Evolutionary conservation across 805 yeast species (phyloP), one percentile per base, ranked within the genome.

Genomic region (Yamadazyma ubonensis): DNA sequence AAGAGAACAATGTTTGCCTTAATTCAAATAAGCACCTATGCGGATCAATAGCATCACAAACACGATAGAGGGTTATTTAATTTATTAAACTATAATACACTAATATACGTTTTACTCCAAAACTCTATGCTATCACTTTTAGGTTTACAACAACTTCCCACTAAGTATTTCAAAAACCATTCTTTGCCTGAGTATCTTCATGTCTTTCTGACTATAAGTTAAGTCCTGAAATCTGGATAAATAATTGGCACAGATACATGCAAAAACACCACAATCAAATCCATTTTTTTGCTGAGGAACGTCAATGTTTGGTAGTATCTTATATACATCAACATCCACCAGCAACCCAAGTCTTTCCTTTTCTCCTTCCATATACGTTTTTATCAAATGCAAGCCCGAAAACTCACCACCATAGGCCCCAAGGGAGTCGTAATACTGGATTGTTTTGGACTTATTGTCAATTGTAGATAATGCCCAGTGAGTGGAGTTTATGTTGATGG

Each of bases 401-500:
- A 39, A 39, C 17, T 33, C 37, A 6, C 38, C 38, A 2, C 76
- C 73, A 22, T 67, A 65, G n/a, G 72, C 50, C 6, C 47, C 43
- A 40, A 93, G 63, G 0, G 97, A 89, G 62, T 93, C 99, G 49
- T 77, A 80, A 55, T 86, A 91, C 12, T 74, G 66, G 39, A 91
- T 80, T 29, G 75, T 67, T 49, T 73, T 71, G 4, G 69, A 62
- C 31, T 61, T 62, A 44, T 88, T 76, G 59, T 93, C 82, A 16
- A 91, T 71, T 28, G 83, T 83, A 0, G 91, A 89, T 20, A 89
- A 63, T 2, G 95, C 93, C 99, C 99, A 93, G 61, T 93, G 99
- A 1, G 90, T 76, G 41, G 81, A 79, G 62, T 77, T 74, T 17
- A 85, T 67, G 53, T 93, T 93, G n/a, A 93, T 81, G 0, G 99